phyloP scores from a whole-genome alignment of 2,329 filamentous ascomycete genomes.

The Colletotrichum destructivum region DNA sequence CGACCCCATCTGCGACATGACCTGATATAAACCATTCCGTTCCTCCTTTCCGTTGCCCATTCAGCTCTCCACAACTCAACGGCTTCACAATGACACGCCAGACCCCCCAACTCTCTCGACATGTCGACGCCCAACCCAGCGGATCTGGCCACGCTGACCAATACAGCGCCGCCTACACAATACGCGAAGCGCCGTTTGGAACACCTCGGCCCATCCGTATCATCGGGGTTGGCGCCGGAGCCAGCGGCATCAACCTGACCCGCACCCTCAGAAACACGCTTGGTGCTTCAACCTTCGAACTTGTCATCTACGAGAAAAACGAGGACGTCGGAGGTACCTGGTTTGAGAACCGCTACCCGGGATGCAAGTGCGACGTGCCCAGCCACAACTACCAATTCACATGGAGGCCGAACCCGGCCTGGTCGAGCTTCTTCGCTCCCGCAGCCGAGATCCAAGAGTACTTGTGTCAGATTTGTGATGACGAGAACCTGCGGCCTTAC shows the following conservation, averaged over 20 bases:
- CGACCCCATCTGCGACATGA: neutral
- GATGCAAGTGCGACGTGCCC: slow-evolving; percentile 70
- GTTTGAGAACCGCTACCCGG: slow-evolving; percentile 72
- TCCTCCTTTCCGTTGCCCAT: neutral
- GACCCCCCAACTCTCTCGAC: slow-evolving; percentile 41
- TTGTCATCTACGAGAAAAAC: slow-evolving; percentile 71
- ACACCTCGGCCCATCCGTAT: slow-evolving; percentile 39
- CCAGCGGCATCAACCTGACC: slow-evolving; percentile 47
- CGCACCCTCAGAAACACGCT: slow-evolving; percentile 61
- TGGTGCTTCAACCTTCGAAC: slow-evolving; percentile 56
- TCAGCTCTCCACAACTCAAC: neutral
- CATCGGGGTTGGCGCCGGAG: slow-evolving; percentile 42
- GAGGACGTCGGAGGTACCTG: slow-evolving; percentile 70
- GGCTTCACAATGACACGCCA: slow-evolving; percentile 40
- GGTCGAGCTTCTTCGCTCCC: slow-evolving; percentile 70
- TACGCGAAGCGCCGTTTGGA: slow-evolving; percentile 39
- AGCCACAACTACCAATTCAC: slow-evolving; percentile 76
- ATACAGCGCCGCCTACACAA: slow-evolving; percentile 28
- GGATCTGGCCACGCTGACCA: slow-evolving; percentile 27
- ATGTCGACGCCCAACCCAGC: slow-evolving; percentile 37
- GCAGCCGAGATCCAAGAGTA: slow-evolving; percentile 71
- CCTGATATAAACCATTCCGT: slow-evolving; percentile 37
- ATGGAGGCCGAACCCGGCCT: slow-evolving; percentile 72
- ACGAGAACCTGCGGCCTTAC: slow-evolving; percentile 60
- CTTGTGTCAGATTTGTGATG: slow-evolving; percentile 63